Base-by-base conservation (phyloP, 108 stramenopile genomes). In the Nannochloropsis salina region DNA sequence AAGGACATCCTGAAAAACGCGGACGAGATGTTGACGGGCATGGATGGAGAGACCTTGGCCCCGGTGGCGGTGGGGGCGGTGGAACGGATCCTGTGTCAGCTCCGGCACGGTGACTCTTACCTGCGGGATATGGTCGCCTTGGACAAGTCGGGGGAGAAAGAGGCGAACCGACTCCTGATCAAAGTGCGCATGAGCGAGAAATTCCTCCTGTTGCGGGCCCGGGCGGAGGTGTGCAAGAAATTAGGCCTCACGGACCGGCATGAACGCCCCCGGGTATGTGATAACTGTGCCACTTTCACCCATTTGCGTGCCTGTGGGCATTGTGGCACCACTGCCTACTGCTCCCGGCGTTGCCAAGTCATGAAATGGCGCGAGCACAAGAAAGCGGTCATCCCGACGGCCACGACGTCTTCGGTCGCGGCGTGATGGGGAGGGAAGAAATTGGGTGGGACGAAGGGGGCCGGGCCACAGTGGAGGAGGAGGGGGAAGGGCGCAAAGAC, bases 121-220 rank as follows among this genome's bases (percentile, higher is more conserved):
- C n/a, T 74, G 61, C 61, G 8, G 20, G 61, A 74, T n/a, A 74
- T 74, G 61, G 61, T 74, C 20, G 61, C 3, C 61, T 74, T 74
- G 61, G 61, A 74, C 61, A 74, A 74, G 61, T 15, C 61, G n/a
- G 61, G 61, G 20, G 3, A n/a, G 61, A 74, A 74, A n/a, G 61
- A 74, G 6, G 15, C 61, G 4, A n/a, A 74, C 61, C 4, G 61
- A n/a, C 6, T 74, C 2, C n/a, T 74, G 61, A 74, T 74, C n/a
- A 74, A 74, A n/a, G 61, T 74, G 61, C 61, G 61, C 1, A 74
- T 74, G 61, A 74, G 61, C 61, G 61, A 74, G 61, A 74, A 74
- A 8, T 74, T 74, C n/a, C n/a, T 74, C 20, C n/a, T 74, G 8
- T 74, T 74, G 61, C 61, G 61, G 61, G 61, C 61, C 61, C 61